phyloP scores from a whole-genome alignment of 2,329 filamentous ascomycete species.

The Apiospora marii region DNA sequence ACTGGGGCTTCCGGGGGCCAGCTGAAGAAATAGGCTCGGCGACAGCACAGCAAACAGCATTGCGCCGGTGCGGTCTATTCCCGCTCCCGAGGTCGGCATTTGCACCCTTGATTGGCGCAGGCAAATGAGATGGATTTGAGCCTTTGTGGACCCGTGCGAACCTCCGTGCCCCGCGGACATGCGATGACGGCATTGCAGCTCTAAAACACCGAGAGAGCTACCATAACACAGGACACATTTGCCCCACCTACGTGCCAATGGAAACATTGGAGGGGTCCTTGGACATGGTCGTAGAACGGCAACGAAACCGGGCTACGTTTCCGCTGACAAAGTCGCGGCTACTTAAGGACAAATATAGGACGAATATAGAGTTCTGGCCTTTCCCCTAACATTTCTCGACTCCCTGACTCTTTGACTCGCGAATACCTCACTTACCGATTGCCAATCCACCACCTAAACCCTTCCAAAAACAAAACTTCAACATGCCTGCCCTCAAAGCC shows the following conservation, averaged over 20 bases:
- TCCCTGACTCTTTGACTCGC: background rate
- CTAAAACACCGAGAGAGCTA: conserved; percentile 13
- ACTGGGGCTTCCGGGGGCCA: background rate
- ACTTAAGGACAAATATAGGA: conserved; percentile 2
- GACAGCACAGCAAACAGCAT: background rate
- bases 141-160: conserved; percentile 3
- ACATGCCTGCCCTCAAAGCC: conserved; percentile 73
- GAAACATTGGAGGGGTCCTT: conserved; percentile 6
- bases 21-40: background rate
- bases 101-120: background rate
- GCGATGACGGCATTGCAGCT: conserved; percentile 15
- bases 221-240: background rate
- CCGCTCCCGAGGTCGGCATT: conserved; percentile 14
- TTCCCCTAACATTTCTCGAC: background rate
- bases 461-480: conserved; percentile 32
- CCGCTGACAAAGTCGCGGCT: conserved; percentile 13
- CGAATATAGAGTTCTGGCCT: conserved; percentile 3
- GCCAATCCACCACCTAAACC: background rate
- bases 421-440: background rate
- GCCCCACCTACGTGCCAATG: conserved; percentile 3
- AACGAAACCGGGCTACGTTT: conserved; percentile 15
- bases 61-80: background rate
- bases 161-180: conserved; percentile 9
- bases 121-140: background rate
- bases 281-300: conserved; percentile 4